phyloP scores from a whole-genome alignment of 2,329 filamentous ascomycete genomes.

The Pseudogymnoascus sp. region DNA sequence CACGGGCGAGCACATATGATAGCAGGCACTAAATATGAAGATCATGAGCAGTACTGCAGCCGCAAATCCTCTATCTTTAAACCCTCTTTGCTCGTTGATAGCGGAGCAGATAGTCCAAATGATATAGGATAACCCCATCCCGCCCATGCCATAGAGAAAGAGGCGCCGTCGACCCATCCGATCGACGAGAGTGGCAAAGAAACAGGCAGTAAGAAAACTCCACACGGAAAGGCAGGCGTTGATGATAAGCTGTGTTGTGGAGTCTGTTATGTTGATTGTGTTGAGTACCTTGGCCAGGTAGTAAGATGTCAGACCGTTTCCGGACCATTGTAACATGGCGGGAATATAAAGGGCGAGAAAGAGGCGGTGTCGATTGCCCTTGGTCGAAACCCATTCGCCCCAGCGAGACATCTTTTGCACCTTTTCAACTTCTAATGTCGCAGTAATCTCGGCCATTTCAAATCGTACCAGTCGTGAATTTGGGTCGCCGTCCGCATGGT shows the following conservation, averaged over 20 bases:
- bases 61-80: constrained; percentile 27
- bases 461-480: constrained; percentile 32
- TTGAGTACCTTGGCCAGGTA: constrained; percentile 28
- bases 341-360: constrained; percentile 12
- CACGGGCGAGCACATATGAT: constrained; percentile 34
- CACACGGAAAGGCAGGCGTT: constrained; percentile 25
- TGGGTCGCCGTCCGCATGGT: constrained; percentile 39
- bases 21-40: constrained; percentile 23
- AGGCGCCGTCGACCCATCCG: constrained; percentile 36
- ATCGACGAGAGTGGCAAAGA: constrained; percentile 31
- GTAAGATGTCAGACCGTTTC: constrained; percentile 25
- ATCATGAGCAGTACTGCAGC: constrained; percentile 30
- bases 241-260: constrained; percentile 21
- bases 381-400: constrained; percentile 6
- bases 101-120: constrained; percentile 29
- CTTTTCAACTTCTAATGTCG: constrained; percentile 32
- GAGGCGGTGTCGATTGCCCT: constrained; percentile 13
- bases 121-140: constrained; percentile 28
- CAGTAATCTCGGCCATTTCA: constrained; percentile 27
- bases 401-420: constrained; percentile 28
- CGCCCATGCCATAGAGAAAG: constrained; percentile 37
- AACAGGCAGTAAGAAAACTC: constrained; percentile 21
- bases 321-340: constrained; percentile 11
- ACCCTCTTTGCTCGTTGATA: constrained; percentile 27
- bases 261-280: constrained; percentile 19